These are phyloP conservation scores for Penicillium hesseltinei DNA, from an alignment of 2,329 filamentous ascomycete species.

Conservation along the genomic window DNA sequence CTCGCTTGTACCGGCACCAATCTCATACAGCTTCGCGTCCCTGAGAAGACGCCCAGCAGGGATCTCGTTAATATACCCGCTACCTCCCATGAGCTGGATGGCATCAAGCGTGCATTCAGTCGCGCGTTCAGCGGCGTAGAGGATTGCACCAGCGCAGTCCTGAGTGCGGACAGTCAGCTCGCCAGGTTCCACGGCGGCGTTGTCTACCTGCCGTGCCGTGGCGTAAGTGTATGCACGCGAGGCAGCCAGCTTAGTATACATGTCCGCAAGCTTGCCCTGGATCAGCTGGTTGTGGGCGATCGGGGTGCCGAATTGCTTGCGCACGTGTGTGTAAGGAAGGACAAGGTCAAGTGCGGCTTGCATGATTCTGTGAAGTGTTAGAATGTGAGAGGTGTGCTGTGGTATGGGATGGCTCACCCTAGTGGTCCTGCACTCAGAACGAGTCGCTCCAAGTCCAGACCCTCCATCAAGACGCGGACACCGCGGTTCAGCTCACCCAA, in stretches of 20 bases:
- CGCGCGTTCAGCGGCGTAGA: constrained; percentile 88
- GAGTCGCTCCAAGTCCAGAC: constrained; percentile 87
- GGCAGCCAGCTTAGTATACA: constrained; percentile 92
- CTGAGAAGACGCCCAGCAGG: constrained; percentile 80
- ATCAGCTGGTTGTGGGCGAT: constrained; percentile 91
- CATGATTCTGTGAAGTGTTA: constrained; percentile 64
- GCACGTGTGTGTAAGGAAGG: constrained; percentile 82
- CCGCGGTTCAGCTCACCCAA: constrained; percentile 78
- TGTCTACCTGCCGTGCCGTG: constrained; percentile 77
- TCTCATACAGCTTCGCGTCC: constrained; percentile 84
- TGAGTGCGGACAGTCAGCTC: constrained; percentile 66
- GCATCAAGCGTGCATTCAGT: constrained; percentile 80
- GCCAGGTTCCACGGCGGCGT: constrained; percentile 51
- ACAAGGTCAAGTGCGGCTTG: constrained; percentile 82
- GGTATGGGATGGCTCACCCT: constrained; percentile 49
- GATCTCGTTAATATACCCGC: constrained; percentile 96
- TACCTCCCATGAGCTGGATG: constrained; percentile 89
- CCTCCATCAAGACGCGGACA: constrained; percentile 91
- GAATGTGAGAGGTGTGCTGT: not conserved
- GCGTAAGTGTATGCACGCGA: constrained; percentile 83
- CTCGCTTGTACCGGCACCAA: constrained; percentile 94
- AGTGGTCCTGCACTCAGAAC: constrained; percentile 88
- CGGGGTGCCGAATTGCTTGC: constrained; percentile 82
- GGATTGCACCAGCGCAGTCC: constrained; percentile 90
- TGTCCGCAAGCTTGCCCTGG: constrained; percentile 90